phyloP scores from a whole-genome alignment of 805 yeast species.

The Jamesozyma jinghongensis region DNA sequence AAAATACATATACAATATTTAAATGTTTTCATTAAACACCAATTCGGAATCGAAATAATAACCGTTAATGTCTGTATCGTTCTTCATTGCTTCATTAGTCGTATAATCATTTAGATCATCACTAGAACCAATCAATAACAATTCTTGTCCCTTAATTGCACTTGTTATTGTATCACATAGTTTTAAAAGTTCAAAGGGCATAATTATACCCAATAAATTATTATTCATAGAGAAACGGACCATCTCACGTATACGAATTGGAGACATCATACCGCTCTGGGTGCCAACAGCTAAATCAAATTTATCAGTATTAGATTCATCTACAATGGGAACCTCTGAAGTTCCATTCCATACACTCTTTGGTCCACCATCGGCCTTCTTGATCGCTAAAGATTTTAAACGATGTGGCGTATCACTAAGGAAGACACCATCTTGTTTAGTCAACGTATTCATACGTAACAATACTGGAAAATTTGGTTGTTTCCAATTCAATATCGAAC shows the following conservation, averaged over 20 bases:
- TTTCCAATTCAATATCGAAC: constrained; percentile 93
- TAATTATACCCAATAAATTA: constrained; percentile 75
- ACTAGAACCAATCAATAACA: constrained; percentile 68
- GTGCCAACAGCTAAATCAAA: not conserved
- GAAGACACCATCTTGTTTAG: constrained; percentile 15
- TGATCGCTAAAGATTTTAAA: constrained; percentile 20
- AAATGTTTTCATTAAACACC: constrained; percentile 15
- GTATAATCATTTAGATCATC: constrained; percentile 13
- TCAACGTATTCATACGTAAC: constrained; percentile 66
- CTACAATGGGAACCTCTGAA: not conserved
- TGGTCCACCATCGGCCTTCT: not conserved
- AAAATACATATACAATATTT: constrained; percentile 5
- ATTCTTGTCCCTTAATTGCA: constrained; percentile 68
- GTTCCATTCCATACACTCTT: too few relatives aligned
- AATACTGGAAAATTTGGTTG: constrained; percentile 97
- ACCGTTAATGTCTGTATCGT: constrained; percentile 21
- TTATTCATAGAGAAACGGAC: constrained; percentile 71
- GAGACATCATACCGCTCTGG: too few relatives aligned
- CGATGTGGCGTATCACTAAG: constrained; percentile 27
- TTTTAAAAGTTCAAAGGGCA: constrained; percentile 59
- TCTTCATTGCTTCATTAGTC: constrained; percentile 10
- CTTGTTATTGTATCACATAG: constrained; percentile 71
- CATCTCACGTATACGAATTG: constrained; percentile 55
- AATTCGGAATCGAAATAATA: constrained; percentile 14
- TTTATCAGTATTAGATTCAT: not conserved